Percentiles rank a stretch among this genome's conserved stretches.
Evolutionary conservation across 208 protist genomes (phyloP).

Genomic region (Trypanosoma scelopori): DNA sequence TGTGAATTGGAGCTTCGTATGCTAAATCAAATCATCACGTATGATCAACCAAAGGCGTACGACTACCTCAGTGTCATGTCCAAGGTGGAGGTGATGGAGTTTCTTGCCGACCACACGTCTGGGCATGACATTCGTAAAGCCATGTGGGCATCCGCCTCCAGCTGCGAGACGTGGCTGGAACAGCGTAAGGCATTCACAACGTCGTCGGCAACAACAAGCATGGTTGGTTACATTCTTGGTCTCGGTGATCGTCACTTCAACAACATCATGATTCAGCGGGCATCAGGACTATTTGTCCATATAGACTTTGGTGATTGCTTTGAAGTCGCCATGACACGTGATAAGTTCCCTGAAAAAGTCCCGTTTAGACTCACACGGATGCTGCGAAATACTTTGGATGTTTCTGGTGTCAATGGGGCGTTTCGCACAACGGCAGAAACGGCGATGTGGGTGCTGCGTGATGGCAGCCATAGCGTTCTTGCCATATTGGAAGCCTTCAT

Average conservation of each 20-base stretch:
- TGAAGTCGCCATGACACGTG: constrained; percentile 98
- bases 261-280: constrained; percentile 99
- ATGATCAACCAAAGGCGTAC: constrained; percentile 82
- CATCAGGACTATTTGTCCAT: constrained; percentile 97
- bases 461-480: constrained; percentile 98
- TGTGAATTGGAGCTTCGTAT: constrained; percentile 84
- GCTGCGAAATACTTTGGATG: constrained; percentile 99
- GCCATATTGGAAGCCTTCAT: constrained; percentile 99
- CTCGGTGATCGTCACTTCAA: constrained; percentile 99
- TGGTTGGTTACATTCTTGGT: constrained; percentile 98
- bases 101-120: constrained; percentile 94
- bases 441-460: constrained; percentile 97
- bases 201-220: constrained; percentile 98
- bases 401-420: constrained; percentile 97
- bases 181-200: constrained; percentile 98
- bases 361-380: constrained; percentile 99
- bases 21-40: constrained; percentile 80
- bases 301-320: constrained; percentile 99
- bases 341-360: constrained; percentile 99
- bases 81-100: constrained; percentile 94
- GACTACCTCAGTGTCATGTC: constrained; percentile 84
- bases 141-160: constrained; percentile 96
- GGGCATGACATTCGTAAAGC: constrained; percentile 96
- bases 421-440: constrained; percentile 96
- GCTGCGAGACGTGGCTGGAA: constrained; percentile 98